Percentiles rank a stretch among this genome's conserved stretches.
Conservation (phyloP, 2,329 filamentous ascomycete genomes). For the Fusarium sp. region DNA sequence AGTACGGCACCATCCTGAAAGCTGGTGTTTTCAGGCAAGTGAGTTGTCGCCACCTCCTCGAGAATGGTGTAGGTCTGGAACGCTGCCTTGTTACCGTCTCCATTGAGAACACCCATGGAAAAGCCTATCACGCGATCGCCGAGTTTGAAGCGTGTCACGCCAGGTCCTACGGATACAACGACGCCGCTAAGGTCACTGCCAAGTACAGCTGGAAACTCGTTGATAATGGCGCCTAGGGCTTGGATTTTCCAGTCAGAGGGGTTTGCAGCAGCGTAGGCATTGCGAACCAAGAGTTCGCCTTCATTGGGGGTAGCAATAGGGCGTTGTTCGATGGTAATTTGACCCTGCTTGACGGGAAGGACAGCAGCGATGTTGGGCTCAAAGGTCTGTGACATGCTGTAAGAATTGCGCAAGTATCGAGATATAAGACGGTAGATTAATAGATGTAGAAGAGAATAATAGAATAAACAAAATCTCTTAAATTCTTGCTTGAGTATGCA, state of each 20-base stretch:
- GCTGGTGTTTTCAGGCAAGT: background rate
- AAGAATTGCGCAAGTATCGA: rapidly evolving
- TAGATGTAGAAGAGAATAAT: rapidly evolving
- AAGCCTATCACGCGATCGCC: slow-evolving; percentile 38
- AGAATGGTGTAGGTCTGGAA: slow-evolving; percentile 53
- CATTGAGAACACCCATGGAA: slow-evolving; percentile 50
- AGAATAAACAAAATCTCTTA: rapidly evolving
- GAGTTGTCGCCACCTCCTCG: rapidly evolving
- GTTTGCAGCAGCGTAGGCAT: slow-evolving; percentile 50
- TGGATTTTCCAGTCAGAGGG: slow-evolving; percentile 52
- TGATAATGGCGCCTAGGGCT: slow-evolving; percentile 41
- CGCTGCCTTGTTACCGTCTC: slow-evolving; percentile 46
- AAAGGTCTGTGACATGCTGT: rapidly evolving
- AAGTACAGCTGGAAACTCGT: slow-evolving; percentile 27
- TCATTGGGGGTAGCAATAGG: background rate
- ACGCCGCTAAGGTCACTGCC: slow-evolving; percentile 30
- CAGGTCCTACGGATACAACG: slow-evolving; percentile 11
- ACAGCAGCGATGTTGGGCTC: background rate
- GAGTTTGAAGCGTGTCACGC: slow-evolving; percentile 1
- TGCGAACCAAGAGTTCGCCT: background rate
- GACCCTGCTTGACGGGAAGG: background rate
- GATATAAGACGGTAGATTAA: rapidly evolving
- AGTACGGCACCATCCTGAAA: slow-evolving; percentile 42
- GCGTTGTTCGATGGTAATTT: background rate
- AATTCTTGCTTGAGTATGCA: background rate